These are phyloP conservation scores for Coriaria nepalensis DNA, from an alignment of 306 rosid species.

Conservation along the genomic window DNA sequence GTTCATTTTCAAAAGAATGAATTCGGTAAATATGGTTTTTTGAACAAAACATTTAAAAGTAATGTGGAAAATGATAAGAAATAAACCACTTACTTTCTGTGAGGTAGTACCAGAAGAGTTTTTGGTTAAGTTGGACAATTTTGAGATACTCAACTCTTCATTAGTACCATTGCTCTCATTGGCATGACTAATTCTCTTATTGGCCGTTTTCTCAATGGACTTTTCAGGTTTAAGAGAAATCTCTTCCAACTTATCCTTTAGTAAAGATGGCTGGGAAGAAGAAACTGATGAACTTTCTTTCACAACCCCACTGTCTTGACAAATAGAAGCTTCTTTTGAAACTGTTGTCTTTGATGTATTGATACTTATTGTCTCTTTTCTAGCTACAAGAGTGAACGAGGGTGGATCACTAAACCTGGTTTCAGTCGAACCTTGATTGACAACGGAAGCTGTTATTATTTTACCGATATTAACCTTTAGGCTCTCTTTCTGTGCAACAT, in stretches of 20 bases:
- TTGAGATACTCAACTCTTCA: conserved; percentile 14
- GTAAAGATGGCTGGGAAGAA: conserved; percentile 12
- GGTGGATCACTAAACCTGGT: conserved; percentile 16
- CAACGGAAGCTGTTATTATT: conserved; percentile 13
- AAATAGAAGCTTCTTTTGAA: conserved; percentile 17
- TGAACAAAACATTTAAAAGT: no score
- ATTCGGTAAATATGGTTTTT: no score
- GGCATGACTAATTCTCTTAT: conserved; percentile 5
- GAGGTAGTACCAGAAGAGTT: conserved; percentile 17
- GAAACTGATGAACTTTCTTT: conserved; percentile 21
- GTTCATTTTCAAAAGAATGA: no score
- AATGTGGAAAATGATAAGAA: neutral
- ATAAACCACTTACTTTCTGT: conserved; percentile 31
- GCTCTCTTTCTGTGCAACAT: conserved; percentile 35
- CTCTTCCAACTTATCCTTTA: conserved; percentile 10
- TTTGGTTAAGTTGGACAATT: conserved; percentile 9
- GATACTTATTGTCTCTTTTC: conserved; percentile 22
- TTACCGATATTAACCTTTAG: conserved; percentile 24
- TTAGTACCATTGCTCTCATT: conserved; percentile 18
- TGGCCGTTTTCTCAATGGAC: conserved; percentile 13
- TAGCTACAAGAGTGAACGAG: conserved; percentile 16
- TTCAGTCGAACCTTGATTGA: conserved; percentile 24
- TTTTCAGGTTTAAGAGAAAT: conserved; percentile 13
- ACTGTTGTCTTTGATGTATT: conserved; percentile 18
- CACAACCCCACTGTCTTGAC: conserved; percentile 8